Evolutionary conservation across 2,329 filamentous ascomycete species (phyloP).

Genomic region (Aspergillus thermomutatus): DNA sequence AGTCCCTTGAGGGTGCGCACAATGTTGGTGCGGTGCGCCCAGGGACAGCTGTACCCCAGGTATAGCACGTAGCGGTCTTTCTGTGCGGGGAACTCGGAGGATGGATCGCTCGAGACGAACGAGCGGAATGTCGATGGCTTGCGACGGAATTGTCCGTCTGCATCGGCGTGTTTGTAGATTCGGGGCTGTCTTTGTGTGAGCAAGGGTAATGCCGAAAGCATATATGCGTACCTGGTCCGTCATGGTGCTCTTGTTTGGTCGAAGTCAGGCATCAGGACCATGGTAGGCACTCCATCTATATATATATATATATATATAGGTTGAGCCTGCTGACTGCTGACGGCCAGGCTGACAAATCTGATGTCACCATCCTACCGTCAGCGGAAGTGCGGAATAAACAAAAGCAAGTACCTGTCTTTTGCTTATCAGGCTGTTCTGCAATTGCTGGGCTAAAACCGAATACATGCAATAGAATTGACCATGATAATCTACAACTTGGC

Average conservation of each 20-base stretch:
- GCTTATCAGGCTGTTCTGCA: too few species aligned
- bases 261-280: too few species aligned
- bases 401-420: too few species aligned
- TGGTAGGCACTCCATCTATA: too few species aligned
- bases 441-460: not conserved
- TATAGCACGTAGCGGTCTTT: conserved; percentile 62
- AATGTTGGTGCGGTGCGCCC: conserved; percentile 55
- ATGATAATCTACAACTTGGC: not conserved
- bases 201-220: not conserved
- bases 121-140: conserved; percentile 55
- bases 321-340: not conserved
- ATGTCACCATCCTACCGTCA: not conserved
- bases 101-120: conserved; percentile 51
- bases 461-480: not conserved
- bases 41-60: conserved; percentile 60
- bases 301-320: too few species aligned
- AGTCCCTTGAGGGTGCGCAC: conserved; percentile 50
- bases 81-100: conserved; percentile 55
- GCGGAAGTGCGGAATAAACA: too few species aligned
- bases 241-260: conserved; percentile 1
- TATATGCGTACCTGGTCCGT: conserved; percentile 7
- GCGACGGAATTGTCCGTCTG: conserved; percentile 52
- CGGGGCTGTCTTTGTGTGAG: not conserved
- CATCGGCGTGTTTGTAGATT: conserved; percentile 36
- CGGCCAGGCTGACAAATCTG: too few species aligned